phyloP scores from a whole-genome alignment of 345 rosid genomes.

The Eucalyptus brandiana region DNA sequence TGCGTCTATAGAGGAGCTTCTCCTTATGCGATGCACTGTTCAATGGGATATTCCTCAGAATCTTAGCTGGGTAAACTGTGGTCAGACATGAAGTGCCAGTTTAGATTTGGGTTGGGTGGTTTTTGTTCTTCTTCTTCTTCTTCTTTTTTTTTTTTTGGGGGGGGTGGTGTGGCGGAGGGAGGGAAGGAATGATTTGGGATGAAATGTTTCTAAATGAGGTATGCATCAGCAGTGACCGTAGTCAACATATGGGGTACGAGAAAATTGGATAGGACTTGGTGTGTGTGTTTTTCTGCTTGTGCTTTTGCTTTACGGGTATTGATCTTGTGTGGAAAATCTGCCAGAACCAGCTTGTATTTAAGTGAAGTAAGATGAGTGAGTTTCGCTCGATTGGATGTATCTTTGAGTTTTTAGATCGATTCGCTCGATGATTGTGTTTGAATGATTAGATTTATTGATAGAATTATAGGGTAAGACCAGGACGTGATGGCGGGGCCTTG shows the following conservation, averaged over 20 bases:
- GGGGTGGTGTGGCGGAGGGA: no score
- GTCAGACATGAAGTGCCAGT: neutral
- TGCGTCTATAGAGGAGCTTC: neutral
- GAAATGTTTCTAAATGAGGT: neutral
- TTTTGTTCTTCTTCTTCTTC: no score
- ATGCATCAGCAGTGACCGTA: neutral
- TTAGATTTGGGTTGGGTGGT: neutral
- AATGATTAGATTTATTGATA: neutral
- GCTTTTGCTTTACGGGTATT: neutral
- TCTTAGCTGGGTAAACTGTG: neutral
- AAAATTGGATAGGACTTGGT: neutral
- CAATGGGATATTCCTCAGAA: neutral
- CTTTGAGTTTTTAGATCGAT: neutral
- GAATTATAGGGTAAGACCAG: neutral
- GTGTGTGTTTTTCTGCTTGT: neutral
- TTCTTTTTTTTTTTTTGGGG: no score
- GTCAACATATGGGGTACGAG: neutral
- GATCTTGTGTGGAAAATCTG: neutral
- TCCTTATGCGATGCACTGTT: neutral
- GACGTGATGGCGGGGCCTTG: neutral
- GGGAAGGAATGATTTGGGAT: neutral
- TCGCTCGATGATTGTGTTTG: neutral
- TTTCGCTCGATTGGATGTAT: neutral
- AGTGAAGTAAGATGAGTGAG: neutral
- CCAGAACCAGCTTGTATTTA: neutral